Base-by-base conservation (phyloP, 106 monocot genomes). In the Dendrobium huoshanense region DNA sequence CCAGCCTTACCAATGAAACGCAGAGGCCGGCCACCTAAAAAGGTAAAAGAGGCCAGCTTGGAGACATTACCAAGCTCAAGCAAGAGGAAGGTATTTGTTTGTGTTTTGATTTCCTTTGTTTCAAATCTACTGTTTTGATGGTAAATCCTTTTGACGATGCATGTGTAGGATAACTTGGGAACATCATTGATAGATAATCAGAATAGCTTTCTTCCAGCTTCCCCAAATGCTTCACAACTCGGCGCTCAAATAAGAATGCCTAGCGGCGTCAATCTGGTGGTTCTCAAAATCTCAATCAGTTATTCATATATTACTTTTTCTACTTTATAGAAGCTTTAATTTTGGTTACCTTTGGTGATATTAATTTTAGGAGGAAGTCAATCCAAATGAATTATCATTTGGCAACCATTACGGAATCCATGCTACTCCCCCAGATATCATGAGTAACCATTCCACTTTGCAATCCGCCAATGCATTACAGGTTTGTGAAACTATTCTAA, bases 21-120 rank as follows among this genome's bases (percentile, higher is more conserved):
- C 13, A 82, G 89, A 84, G 89, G 89, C 17, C 84, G 89, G 18
- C 89, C 89, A 41, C 89, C 89, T 11, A 89, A 89, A 67, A 89
- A 80, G 49, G 47, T 47, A 72, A 87, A 84, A 80, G 87, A 87
- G 61, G 20, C 77, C 67, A 77, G 81, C 43, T 22, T 85, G 47
- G 89, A 87, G 77, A 41, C 80, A 3, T 25, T 82, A 77, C 31
- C 79, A 20, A 73, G 58, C 48, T 58, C 81, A 79, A 81, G 22
- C 76, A 73, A 73, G 22, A 72, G 76, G 33, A 79, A 80, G 86
- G 89, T 89, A 77, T 19, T 79, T 79, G 20, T 47, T 73, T 58
- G 54, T 9, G 19, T 11, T 17, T 24, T 3, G 22, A 5, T 25
- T 29, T 27, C 18, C 22, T 45, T 40, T 16, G 0, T 78, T 64